phyloP scores from a whole-genome alignment of 2,329 filamentous ascomycete genomes.

The Phyllosticta citriasiana region DNA sequence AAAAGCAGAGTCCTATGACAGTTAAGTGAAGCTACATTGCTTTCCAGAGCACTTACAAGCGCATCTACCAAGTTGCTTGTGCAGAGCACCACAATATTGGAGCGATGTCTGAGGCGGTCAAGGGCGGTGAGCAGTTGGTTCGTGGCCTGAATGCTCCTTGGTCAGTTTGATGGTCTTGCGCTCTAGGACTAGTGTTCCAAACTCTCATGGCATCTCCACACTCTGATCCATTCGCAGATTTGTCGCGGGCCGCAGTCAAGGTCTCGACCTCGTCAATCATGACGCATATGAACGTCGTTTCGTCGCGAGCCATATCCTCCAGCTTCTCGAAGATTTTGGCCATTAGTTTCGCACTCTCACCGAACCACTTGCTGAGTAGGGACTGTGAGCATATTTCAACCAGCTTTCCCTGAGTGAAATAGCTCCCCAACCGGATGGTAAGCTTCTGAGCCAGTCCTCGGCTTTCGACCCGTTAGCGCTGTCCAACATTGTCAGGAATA shows the following conservation, averaged over 20 bases:
- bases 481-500: background rate
- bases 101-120: constrained; percentile 32
- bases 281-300: constrained; percentile 33
- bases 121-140: constrained; percentile 41
- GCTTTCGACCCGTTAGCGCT: constrained; percentile 12
- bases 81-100: constrained; percentile 40
- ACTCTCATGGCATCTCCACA: constrained; percentile 37
- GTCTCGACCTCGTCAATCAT: constrained; percentile 44
- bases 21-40: background rate
- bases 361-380: constrained; percentile 39
- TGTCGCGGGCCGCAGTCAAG: constrained; percentile 35
- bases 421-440: constrained; percentile 33
- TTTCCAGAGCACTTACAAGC: constrained; percentile 16
- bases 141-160: constrained; percentile 25
- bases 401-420: constrained; percentile 28
- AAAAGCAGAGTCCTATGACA: constrained; percentile 35
- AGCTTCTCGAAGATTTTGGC: constrained; percentile 34
- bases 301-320: constrained; percentile 26
- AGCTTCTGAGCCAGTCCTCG: constrained; percentile 43
- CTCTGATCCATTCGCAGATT: constrained; percentile 30
- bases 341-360: constrained; percentile 37
- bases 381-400: constrained; percentile 37
- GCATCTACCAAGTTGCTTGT: constrained; percentile 40
- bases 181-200: constrained; percentile 1
- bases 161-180: background rate